These are phyloP conservation scores for Arthonia radiata DNA, from an alignment of 495 filamentous ascomycete genomes.

Conservation along the genomic window DNA sequence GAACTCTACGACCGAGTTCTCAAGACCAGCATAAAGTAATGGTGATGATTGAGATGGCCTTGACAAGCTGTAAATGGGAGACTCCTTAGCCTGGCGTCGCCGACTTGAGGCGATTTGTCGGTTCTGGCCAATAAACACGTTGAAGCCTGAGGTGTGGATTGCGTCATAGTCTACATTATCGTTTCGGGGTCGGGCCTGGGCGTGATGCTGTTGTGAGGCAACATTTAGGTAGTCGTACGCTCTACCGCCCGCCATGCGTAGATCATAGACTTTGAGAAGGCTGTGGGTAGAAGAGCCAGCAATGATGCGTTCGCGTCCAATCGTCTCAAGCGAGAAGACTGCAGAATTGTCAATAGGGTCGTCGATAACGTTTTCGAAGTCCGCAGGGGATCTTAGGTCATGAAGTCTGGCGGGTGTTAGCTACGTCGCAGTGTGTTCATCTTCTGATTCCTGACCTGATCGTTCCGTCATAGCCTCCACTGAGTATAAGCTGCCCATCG, in stretches of 20 bases:
- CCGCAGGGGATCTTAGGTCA: slow-evolving; percentile 30
- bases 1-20: not conserved
- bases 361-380: slow-evolving; percentile 22
- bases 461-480: slow-evolving; percentile 33
- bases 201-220: not conserved
- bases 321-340: slow-evolving; percentile 32
- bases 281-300: slow-evolving; percentile 30
- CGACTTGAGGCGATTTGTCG: not conserved
- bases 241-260: slow-evolving; percentile 26
- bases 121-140: not conserved
- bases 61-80: not conserved
- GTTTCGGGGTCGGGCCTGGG: not conserved
- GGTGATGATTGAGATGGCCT: not conserved
- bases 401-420: slow-evolving; percentile 35
- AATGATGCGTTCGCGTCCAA: slow-evolving; percentile 30
- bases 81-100: not conserved
- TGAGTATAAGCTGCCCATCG: slow-evolving; percentile 17
- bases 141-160: not conserved
- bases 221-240: slow-evolving; percentile 9
- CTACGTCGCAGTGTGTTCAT: no score
- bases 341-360: slow-evolving; percentile 29
- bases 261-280: slow-evolving; percentile 38
- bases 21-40: not conserved
- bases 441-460: slow-evolving; percentile 28
- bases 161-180: not conserved